Base-by-base conservation (phyloP, 2,329 filamentous ascomycete genomes). In the Penicillium paneum region DNA sequence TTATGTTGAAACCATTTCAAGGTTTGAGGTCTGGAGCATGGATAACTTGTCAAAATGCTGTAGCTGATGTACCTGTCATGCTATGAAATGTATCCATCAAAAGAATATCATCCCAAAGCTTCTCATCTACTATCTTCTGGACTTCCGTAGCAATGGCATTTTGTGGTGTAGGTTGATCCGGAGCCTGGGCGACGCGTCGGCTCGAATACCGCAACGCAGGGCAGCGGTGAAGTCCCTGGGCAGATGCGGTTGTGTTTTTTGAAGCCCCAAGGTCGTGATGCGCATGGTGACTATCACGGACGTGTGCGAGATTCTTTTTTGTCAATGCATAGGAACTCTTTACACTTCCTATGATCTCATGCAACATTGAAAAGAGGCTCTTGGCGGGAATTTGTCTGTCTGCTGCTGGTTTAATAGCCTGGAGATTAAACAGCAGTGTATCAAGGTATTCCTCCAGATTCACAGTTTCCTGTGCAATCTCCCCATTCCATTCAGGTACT, bases 181-280 rank as follows among this genome's bases (percentile, higher is more conserved):
- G 52, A 55, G 24, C 36, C 17, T 45, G 52, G 10, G 29, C 19
- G 56, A 46, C 35, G 3, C 28, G 42, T 21, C 52, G 45, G 19
- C 15, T 56, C 36, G 49, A 54, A 49, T 60, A 54, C 39, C 58
- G 58, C 43, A 60, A 36, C 53, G 38, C 58, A 60, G 58, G 58
- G 49, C 58, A 60, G 31, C 58, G 58, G 46, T 46, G 52, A 36
- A 15, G 29, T 29, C 35, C 34, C 45, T 36, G 55, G 35, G 24
- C 28, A 41, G 45, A 24, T 24, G 21, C 21, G 21, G 21, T 5
- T 24, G 21, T 24, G 21, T 24, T 24, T 24, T 24, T 24, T 24
- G 21, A 55, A 42, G 17, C 19, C 29, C 8, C 28, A 11, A 56
- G 17, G 3, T 52, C 28, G 19, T 31, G 19, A 45, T 45, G 43